phyloP scores from a whole-genome alignment of 495 filamentous ascomycete species.

The Penicillium diatomitis region DNA sequence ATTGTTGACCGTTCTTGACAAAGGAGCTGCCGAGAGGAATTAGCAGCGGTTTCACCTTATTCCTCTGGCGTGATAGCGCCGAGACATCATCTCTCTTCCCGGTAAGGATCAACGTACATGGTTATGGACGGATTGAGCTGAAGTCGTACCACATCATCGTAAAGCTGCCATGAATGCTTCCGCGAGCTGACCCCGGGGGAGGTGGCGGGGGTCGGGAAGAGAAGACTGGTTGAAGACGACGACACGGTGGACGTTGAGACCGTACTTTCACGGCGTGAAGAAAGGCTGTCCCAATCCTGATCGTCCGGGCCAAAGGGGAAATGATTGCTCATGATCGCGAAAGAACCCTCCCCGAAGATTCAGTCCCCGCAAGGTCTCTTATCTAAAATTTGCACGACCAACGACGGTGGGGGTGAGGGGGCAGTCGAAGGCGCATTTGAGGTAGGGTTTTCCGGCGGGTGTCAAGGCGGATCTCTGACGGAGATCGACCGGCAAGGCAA shows the following conservation, averaged over 20 bases:
- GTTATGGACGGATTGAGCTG: conserved; percentile 31
- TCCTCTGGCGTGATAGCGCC: too few relatives aligned
- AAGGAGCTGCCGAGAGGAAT: conserved; percentile 24
- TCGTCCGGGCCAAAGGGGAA: conserved; percentile 14
- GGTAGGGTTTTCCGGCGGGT: neutral
- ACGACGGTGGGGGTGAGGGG: neutral
- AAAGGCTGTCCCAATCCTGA: conserved; percentile 30
- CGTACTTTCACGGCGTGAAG: conserved; percentile 27
- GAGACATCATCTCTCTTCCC: too few relatives aligned
- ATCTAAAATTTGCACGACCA: too few relatives aligned
- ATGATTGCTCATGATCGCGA: conserved; percentile 19
- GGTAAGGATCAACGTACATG: conserved; percentile 20
- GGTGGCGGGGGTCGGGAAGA: conserved; percentile 24
- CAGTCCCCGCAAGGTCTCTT: too few relatives aligned
- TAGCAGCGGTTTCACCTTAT: neutral
- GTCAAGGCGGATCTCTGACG: conserved; percentile 5
- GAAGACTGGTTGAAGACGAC: conserved; percentile 28
- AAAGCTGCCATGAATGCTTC: conserved; percentile 24
- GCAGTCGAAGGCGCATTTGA: neutral
- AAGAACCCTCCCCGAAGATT: too few relatives aligned
- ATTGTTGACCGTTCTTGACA: conserved; percentile 28
- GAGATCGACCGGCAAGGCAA: conserved; percentile 3
- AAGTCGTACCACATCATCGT: conserved; percentile 31
- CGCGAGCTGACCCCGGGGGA: conserved; percentile 26
- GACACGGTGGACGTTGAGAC: conserved; percentile 33